Base-by-base conservation (phyloP, 2,329 filamentous ascomycete species). In the Chrysoporthe deuterocubensis region DNA sequence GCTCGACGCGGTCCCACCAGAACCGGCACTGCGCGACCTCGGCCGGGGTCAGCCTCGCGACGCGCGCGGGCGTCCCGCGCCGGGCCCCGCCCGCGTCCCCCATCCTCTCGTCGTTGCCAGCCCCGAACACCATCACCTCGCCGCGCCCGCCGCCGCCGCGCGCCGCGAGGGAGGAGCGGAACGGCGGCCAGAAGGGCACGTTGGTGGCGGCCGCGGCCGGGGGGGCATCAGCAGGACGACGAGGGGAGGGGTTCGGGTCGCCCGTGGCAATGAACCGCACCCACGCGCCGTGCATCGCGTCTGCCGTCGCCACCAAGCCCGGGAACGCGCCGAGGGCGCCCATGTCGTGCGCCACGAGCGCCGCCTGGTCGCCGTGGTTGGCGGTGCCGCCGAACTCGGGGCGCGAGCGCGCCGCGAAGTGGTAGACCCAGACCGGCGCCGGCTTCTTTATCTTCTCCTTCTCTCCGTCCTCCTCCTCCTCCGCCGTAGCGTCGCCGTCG, bases 1-100 rank as follows among this genome's bases (percentile, higher is more conserved):
- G 72, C 67, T 80, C 76, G 26, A 84, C 82, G 69, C 83, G 82
- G 14, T 80, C 79, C 85, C 86, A 90, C 89, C 89, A 91, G 75
- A 88, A 91, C 14, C 78, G 75, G 72, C 85, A 88, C 73, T 26
- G 86, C 82, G 62, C 75, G 64, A 76, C 77, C 69, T 86, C 84
- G 68, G 79, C 78, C 4, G 74, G 75, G 32, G 79, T 85, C 77
- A 82, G 74, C 66, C 62, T 76, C 70, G 79, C 76, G 65, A 83
- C 76, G 65, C 81, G 74, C 0, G 82, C 84, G 1, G 83, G 78
- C 2, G 78, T 74, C 85, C 88, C 13, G 67, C 73, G 32, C 74
- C 74, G 44, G 65, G 71, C 0, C 75, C 76, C 62, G 70, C 82
- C 72, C 69, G 79, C 73, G 71, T 59, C 46, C 3, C 71, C 70